phyloP scores from a whole-genome alignment of 768 basidiomycete species.

The Pleurotus eryngii region DNA sequence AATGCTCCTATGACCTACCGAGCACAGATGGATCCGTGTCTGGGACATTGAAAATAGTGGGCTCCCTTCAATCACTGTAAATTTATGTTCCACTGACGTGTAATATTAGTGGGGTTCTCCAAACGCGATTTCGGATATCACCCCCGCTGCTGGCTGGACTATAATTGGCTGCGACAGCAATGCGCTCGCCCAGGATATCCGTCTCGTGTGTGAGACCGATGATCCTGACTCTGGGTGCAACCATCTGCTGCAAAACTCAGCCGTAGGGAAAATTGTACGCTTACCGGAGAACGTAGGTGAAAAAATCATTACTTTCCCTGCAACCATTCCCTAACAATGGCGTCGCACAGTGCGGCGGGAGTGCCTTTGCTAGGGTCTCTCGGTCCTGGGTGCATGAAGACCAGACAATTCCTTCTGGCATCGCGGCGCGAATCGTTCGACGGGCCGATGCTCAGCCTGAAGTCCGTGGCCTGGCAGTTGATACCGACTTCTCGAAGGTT shows the following conservation, averaged over 20 bases:
- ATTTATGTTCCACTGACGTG: not conserved
- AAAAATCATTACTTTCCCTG: too few species aligned
- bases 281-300: conserved; percentile 45
- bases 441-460: conserved; percentile 29
- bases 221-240: conserved; percentile 28
- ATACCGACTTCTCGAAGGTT: conserved; percentile 33
- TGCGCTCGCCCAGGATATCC: conserved; percentile 39
- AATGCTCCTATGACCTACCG: conserved; percentile 38
- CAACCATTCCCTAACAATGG: not conserved
- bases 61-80: not conserved
- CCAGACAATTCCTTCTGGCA: conserved; percentile 35
- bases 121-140: conserved; percentile 38
- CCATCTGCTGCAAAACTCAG: conserved; percentile 34
- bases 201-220: conserved; percentile 40
- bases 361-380: conserved; percentile 40
- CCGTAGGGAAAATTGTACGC: conserved; percentile 49
- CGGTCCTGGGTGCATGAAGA: conserved; percentile 37
- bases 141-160: conserved; percentile 50
- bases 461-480: conserved; percentile 38
- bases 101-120: conserved; percentile 33
- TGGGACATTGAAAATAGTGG: conserved; percentile 38
- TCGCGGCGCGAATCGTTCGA: conserved; percentile 26
- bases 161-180: conserved; percentile 44
- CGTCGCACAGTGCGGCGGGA: conserved; percentile 32
- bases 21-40: conserved; percentile 26